Evolutionary conservation across 1,284 basidiomycete species (phyloP).

Genomic region (Cutaneotrichosporon dermatis): DNA sequence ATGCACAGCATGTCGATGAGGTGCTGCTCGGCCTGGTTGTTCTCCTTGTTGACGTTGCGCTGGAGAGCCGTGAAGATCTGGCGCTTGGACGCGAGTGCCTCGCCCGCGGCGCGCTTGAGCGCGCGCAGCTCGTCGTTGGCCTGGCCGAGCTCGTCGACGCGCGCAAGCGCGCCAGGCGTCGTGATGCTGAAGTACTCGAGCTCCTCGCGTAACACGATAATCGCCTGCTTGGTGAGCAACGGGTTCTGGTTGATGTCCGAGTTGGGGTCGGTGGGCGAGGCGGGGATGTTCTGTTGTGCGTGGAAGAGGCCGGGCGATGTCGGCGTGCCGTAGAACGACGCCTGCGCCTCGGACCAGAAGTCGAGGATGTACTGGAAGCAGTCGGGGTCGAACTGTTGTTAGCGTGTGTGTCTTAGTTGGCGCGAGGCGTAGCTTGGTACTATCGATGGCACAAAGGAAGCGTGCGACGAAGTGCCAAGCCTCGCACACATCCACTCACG

Average conservation of each 20-base stretch:
- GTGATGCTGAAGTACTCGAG: constrained; percentile 93
- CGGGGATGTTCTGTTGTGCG: constrained; percentile 72
- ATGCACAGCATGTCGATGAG: constrained; percentile 99
- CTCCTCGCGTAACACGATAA: constrained; percentile 96
- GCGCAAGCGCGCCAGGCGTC: constrained; percentile 48
- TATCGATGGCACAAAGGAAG: no score
- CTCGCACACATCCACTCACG: constrained; percentile 56
- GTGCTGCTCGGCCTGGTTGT: constrained; percentile 97
- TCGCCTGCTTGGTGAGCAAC: constrained; percentile 90
- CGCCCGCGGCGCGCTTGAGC: constrained; percentile 77
- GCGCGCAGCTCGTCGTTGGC: constrained; percentile 70
- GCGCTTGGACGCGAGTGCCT: constrained; percentile 78
- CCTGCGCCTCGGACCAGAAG: constrained; percentile 84
- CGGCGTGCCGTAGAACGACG: constrained; percentile 85
- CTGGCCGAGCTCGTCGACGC: constrained; percentile 66
- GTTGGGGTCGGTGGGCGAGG: constrained; percentile 40
- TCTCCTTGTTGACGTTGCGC: constrained; percentile 98
- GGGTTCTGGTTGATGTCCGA: constrained; percentile 66
- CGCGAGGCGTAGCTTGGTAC: no score
- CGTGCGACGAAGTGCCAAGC: no score
- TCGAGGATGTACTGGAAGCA: constrained; percentile 89
- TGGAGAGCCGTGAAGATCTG: constrained; percentile 97
- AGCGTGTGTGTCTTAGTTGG: neutral
- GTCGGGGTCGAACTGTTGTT: constrained; percentile 84
- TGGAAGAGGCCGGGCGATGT: constrained; percentile 67